phyloP scores from a whole-genome alignment of 192 early-diverging fungal genomes.

The Allomyces macrogynus region DNA sequence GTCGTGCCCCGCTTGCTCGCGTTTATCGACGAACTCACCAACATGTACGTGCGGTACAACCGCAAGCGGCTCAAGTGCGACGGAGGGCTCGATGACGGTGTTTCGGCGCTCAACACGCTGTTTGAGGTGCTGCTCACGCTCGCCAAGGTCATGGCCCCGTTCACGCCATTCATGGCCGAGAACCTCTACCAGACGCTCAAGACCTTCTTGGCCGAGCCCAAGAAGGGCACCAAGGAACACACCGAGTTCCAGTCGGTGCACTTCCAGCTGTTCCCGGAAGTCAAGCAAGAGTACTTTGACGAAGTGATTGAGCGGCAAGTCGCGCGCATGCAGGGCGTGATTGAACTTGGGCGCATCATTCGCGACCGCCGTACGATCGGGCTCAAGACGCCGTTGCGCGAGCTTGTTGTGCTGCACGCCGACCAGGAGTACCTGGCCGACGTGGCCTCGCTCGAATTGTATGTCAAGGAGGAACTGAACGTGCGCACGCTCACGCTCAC shows the following conservation, averaged over 20 bases:
- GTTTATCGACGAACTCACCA: slow-evolving; percentile 85
- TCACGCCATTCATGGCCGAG: slow-evolving; percentile 93
- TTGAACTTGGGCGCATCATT: slow-evolving; percentile 76
- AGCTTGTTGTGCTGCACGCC: slow-evolving; percentile 78
- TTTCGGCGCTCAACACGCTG: slow-evolving; percentile 73
- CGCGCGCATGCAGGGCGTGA: slow-evolving; percentile 85
- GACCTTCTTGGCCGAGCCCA: slow-evolving; percentile 35
- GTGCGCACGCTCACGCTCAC: slow-evolving; percentile 71
- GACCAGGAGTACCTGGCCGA: slow-evolving; percentile 75
- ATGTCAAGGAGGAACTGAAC: slow-evolving; percentile 87
- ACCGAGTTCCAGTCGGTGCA: slow-evolving; percentile 75
- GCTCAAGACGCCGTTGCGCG: slow-evolving; percentile 83
- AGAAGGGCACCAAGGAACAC: not conserved
- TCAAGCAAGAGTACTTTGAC: slow-evolving; percentile 89
- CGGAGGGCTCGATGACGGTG: slow-evolving; percentile 65
- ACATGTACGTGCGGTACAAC: slow-evolving; percentile 99
- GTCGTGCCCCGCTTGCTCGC: slow-evolving; percentile 79
- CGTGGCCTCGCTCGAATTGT: slow-evolving; percentile 57
- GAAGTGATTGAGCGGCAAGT: slow-evolving; percentile 84
- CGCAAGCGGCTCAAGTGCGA: slow-evolving; percentile 93
- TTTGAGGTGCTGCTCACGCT: slow-evolving; percentile 90
- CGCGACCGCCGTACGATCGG: slow-evolving; percentile 81
- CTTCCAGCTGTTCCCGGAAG: slow-evolving; percentile 86
- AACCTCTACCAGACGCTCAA: slow-evolving; percentile 91
- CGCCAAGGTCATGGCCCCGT: slow-evolving; percentile 79